Evolutionary conservation across 768 basidiomycete genomes (phyloP).

Genomic region (Leccinum fibrillosum): DNA sequence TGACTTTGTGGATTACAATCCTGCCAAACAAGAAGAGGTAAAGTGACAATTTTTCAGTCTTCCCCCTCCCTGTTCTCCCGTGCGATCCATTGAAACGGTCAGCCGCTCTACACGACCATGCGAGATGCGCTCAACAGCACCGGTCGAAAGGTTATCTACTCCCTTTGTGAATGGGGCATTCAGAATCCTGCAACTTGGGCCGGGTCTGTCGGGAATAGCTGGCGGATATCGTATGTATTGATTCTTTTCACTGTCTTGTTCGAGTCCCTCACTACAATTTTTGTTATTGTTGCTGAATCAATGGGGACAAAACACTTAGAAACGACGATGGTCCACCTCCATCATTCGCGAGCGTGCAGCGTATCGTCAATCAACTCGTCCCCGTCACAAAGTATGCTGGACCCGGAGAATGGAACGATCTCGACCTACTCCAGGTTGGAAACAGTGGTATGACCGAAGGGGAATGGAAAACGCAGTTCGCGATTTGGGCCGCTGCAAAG

Average conservation of each 20-base stretch:
- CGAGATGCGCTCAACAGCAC: constrained; percentile 6
- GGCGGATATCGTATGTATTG: constrained; percentile 43
- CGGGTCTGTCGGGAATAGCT: constrained; percentile 45
- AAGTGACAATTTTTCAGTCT: not conserved
- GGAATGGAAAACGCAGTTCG: constrained; percentile 12
- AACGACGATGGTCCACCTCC: constrained; percentile 11
- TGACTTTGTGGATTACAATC: constrained; percentile 2
- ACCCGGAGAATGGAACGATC: constrained; percentile 47
- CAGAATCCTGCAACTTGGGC: constrained; percentile 52
- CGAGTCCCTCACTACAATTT: not conserved
- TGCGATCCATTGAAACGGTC: not conserved
- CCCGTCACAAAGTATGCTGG: constrained; percentile 48
- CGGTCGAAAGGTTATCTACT: constrained; percentile 37
- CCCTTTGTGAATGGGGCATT: constrained; percentile 51
- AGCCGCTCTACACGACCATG: constrained; percentile 6
- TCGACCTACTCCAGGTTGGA: constrained; percentile 54
- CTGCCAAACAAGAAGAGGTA: constrained; percentile 5
- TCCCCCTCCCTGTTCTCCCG: not conserved
- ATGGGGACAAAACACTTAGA: not conserved
- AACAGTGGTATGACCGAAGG: constrained; percentile 38
- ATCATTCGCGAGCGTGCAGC: constrained; percentile 10
- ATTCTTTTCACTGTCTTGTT: not conserved
- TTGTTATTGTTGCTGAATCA: not conserved
- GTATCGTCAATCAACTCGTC: constrained; percentile 28
- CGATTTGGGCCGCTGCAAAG: constrained; percentile 15